A percentile compares a stretch with the other conserved stretches of the same genome.
These are phyloP conservation scores for Malassezia pachydermatis DNA, from an alignment of 1,284 basidiomycete genomes.

Conservation along the genomic window DNA sequence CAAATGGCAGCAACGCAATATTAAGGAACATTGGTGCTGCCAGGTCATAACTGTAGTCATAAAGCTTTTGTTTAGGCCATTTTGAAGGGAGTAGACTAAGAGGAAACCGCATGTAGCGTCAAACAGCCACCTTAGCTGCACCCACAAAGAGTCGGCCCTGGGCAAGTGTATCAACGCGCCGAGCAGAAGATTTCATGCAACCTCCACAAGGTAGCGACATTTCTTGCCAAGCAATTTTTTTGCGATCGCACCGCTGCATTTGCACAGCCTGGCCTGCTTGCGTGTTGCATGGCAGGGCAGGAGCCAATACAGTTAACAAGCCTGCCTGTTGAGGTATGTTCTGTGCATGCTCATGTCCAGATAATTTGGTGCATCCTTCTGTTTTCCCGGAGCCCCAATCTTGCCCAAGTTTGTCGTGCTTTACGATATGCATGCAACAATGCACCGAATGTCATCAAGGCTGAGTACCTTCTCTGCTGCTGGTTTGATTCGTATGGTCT, in stretches of 20 bases:
- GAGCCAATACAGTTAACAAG: not conserved
- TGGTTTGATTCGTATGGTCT: slow-evolving; percentile 18
- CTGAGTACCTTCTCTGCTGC: slow-evolving; percentile 8
- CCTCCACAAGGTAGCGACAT: no score
- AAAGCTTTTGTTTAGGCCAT: no score
- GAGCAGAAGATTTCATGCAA: not conserved
- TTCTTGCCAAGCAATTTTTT: no score
- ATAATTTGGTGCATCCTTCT: slow-evolving; percentile 10
- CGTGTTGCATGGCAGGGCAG: slow-evolving; percentile 1
- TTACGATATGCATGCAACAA: not conserved
- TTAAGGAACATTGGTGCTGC: not conserved
- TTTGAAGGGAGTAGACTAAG: no score
- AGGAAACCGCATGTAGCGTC: no score
- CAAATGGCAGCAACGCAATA: slow-evolving; percentile 8
- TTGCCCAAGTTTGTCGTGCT: not conserved
- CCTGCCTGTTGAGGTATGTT: slow-evolving; percentile 7
- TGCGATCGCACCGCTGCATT: not conserved
- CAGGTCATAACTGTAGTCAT: not conserved
- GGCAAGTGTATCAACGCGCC: no score
- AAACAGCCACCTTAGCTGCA: no score
- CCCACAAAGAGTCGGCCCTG: no score
- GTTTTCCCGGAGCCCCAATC: not conserved
- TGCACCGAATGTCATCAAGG: not conserved
- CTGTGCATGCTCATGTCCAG: not conserved
- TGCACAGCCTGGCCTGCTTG: not conserved